Evolutionary conservation across 495 filamentous ascomycete genomes (phyloP).

Genomic region (Penicillium atrosanguineum): DNA sequence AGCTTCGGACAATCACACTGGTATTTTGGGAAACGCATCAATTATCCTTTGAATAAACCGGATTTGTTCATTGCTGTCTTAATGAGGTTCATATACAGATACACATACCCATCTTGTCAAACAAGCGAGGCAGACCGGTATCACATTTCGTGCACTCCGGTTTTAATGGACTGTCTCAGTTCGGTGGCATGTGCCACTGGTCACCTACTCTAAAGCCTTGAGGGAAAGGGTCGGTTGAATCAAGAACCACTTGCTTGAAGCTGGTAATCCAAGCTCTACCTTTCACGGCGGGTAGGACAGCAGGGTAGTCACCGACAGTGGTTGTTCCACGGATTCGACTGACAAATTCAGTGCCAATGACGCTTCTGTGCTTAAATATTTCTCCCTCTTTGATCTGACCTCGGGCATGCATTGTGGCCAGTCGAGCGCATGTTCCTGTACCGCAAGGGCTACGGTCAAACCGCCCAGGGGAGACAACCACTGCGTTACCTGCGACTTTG

Average conservation of each 20-base stretch:
- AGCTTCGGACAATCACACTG: no score
- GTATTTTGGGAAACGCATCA: no score
- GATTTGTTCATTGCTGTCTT: no score
- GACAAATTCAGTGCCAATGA: constrained; percentile 30
- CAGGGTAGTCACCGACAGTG: constrained; percentile 24
- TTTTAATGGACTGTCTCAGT: neutral
- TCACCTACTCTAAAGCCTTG: constrained; percentile 32
- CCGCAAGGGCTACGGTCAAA: constrained; percentile 40
- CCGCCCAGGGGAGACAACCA: constrained; percentile 35
- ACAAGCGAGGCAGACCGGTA: no score
- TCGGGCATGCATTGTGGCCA: constrained; percentile 32
- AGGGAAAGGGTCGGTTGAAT: constrained; percentile 32
- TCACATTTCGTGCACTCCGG: no score
- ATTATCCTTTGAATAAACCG: no score
- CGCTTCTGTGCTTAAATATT: constrained; percentile 29
- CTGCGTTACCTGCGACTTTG: constrained; percentile 27
- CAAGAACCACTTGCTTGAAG: constrained; percentile 32
- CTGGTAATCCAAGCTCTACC: constrained; percentile 36
- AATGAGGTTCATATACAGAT: no score
- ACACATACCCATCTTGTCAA: no score
- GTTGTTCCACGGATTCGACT: constrained; percentile 28
- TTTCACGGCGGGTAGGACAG: constrained; percentile 31
- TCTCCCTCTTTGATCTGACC: constrained; percentile 27
- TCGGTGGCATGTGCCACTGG: constrained; percentile 24
- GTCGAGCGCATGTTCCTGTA: constrained; percentile 34